Base-by-base conservation (phyloP, 331 rosid genomes). In the Pyrus hybrid region DNA sequence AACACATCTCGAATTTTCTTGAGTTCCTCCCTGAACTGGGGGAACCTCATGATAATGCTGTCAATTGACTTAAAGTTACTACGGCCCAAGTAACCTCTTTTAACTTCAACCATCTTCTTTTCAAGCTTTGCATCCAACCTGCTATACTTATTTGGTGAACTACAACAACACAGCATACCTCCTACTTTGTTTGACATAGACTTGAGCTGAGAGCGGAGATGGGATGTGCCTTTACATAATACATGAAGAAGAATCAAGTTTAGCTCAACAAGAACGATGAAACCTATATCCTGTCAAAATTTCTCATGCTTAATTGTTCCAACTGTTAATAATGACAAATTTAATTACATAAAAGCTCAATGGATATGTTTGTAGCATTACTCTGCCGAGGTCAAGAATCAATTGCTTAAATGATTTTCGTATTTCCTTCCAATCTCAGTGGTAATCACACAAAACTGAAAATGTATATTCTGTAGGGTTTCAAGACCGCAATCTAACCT, bases 101-200 rank as follows among this genome's bases (percentile, higher is more conserved):
- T 88, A 33, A 86, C 83, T 83, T 91, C 92, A 74, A 60, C 83
- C 75, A 93, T 77, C 88, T 85, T 88, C 72, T 76, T 81, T 68
- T 85, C 93, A 68, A 93, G 83, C 83, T 90, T 90, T 41, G 76
- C 82, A 64, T 93, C 98, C 85, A 93, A 81, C 78, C 86, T 85
- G 86, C 70, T 84, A 64, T 83, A 80, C 68, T 85, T 85, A 76
- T 83, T 84, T 51, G 83, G 67, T 18, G 80, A 68, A 51, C 76
- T 70, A 41, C 81, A 75, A 76, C 84, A 79, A 76, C 87, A 82
- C 21, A 88, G n/a, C 66, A 85, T 63, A 71, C 84, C 88, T 83
- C 93, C 91, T 71, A 87, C 76, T 89, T 85, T 87, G 37, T 70
- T 79, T 80, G 82, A 74, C 60, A 86, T 65, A 63, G 70, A 81